Evolutionary conservation across 257 asterid species (phyloP).

Genomic region (Paraleonurus japonicus): DNA sequence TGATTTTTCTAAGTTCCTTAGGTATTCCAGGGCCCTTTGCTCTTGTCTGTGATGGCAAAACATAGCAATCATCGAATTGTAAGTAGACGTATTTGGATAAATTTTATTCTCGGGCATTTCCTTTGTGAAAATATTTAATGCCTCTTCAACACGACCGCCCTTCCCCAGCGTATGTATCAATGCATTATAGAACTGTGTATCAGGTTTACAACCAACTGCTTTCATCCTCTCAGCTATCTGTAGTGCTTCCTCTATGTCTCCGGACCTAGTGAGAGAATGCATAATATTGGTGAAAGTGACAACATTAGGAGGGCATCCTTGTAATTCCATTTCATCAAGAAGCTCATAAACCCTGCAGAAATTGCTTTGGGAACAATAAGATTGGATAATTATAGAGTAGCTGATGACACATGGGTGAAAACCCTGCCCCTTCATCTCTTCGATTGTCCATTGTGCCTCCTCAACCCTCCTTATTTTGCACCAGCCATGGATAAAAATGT

Average conservation of each 20-base stretch:
- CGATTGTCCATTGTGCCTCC: slow-evolving; percentile 90
- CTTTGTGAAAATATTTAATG: slow-evolving; percentile 44
- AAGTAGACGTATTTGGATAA: slow-evolving; percentile 69
- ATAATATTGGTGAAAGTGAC: slow-evolving; percentile 60
- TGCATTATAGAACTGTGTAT: slow-evolving; percentile 66
- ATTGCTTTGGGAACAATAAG: slow-evolving; percentile 52
- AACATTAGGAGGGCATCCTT: slow-evolving; percentile 43
- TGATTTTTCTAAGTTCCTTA: slow-evolving; percentile 55
- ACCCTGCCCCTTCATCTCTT: slow-evolving; percentile 84
- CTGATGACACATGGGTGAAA: slow-evolving; percentile 53
- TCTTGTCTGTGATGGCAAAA: slow-evolving; percentile 61
- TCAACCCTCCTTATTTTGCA: slow-evolving; percentile 77
- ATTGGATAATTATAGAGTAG: slow-evolving; percentile 47
- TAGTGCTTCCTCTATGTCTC: slow-evolving; percentile 58
- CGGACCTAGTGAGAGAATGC: slow-evolving; percentile 61
- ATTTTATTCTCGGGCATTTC: slow-evolving; percentile 52
- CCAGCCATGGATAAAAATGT: slow-evolving; percentile 86
- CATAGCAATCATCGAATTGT: slow-evolving; percentile 81
- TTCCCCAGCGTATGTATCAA: slow-evolving; percentile 69
- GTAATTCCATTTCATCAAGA: slow-evolving; percentile 74
- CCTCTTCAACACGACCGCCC: slow-evolving; percentile 51
- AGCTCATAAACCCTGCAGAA: slow-evolving; percentile 57
- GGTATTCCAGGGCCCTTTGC: slow-evolving; percentile 46
- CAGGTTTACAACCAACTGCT: slow-evolving; percentile 58
- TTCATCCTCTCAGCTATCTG: slow-evolving; percentile 57